A percentile compares a stretch with the other conserved stretches of the same genome.
phyloP scores from a whole-genome alignment of 2,329 filamentous ascomycete species.

The Coniochaeta ligniaria region DNA sequence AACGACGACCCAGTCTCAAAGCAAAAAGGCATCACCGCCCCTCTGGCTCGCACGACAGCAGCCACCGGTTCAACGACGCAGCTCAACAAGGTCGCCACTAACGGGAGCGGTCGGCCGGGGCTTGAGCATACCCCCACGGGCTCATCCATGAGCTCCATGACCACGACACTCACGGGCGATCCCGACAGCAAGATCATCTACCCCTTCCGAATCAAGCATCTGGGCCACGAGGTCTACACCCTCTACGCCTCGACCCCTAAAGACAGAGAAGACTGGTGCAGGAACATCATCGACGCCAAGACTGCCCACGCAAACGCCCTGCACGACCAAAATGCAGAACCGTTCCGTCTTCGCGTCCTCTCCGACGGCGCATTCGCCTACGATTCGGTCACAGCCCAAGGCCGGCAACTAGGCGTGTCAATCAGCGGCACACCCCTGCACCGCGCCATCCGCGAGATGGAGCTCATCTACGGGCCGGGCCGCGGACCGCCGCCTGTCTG shows the following conservation, averaged over 20 bases:
- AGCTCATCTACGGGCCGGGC: conserved; percentile 65
- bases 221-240: conserved; percentile 89
- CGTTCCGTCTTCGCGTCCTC: conserved; percentile 85
- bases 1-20: conserved; percentile 89
- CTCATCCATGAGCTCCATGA: conserved; percentile 52
- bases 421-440: conserved; percentile 90
- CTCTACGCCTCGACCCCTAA: conserved; percentile 74
- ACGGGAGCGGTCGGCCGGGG: conserved; percentile 45
- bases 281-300: conserved; percentile 91
- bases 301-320: conserved; percentile 85
- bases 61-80: conserved; percentile 48
- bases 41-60: conserved; percentile 51
- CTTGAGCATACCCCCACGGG: conserved; percentile 63
- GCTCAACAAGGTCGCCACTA: conserved; percentile 47
- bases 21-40: conserved; percentile 64
- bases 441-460: conserved; percentile 81
- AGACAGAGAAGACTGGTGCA: conserved; percentile 81
- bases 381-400: conserved; percentile 52
- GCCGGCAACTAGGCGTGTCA: conserved; percentile 59
- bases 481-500: conserved; percentile 72
- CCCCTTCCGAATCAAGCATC: conserved; percentile 91
- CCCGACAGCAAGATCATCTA: conserved; percentile 76
- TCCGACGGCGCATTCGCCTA: conserved; percentile 89
- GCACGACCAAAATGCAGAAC: conserved; percentile 88
- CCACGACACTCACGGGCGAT: conserved; percentile 48